Evolutionary conservation across 257 asterid species (phyloP).

Genomic region (Fraxinus cuspidata): DNA sequence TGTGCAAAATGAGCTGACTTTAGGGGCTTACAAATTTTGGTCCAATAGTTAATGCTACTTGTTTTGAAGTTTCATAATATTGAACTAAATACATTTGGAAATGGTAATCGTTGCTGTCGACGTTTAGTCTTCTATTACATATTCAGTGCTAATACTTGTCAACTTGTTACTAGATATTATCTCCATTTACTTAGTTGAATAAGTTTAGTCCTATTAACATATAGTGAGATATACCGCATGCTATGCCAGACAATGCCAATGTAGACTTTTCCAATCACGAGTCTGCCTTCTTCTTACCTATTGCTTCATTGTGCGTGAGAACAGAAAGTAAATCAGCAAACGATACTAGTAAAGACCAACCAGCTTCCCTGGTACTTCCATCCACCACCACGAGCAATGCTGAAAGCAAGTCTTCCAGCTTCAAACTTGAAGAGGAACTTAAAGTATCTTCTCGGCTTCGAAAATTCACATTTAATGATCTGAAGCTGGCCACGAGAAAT

Average conservation of each 20-base stretch:
- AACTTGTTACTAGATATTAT: not conserved
- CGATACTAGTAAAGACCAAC: slow-evolving; percentile 48
- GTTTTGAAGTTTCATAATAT: slow-evolving; percentile 5
- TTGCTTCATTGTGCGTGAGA: slow-evolving; percentile 13
- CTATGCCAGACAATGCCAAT: not conserved
- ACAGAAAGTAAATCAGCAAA: slow-evolving; percentile 63
- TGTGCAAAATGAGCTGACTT: not conserved
- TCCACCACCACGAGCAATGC: slow-evolving; percentile 66
- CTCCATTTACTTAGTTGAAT: not conserved
- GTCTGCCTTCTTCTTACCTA: not conserved
- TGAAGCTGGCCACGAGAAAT: slow-evolving; percentile 66
- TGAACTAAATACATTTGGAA: not conserved
- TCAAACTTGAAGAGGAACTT: slow-evolving; percentile 66
- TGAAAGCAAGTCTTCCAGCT: slow-evolving; percentile 59
- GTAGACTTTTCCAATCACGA: not conserved
- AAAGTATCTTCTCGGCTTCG: slow-evolving; percentile 65
- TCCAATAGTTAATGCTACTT: not conserved
- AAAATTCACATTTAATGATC: slow-evolving; percentile 63
- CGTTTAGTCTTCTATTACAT: not conserved
- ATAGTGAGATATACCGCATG: not conserved
- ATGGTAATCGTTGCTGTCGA: not conserved
- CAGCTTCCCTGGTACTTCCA: slow-evolving; percentile 39
- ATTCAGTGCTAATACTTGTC: not conserved
- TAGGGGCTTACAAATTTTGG: not conserved
- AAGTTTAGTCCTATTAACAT: not conserved